Conservation (phyloP, 306 rosid genomes). For the Trifolium fragiferum region DNA sequence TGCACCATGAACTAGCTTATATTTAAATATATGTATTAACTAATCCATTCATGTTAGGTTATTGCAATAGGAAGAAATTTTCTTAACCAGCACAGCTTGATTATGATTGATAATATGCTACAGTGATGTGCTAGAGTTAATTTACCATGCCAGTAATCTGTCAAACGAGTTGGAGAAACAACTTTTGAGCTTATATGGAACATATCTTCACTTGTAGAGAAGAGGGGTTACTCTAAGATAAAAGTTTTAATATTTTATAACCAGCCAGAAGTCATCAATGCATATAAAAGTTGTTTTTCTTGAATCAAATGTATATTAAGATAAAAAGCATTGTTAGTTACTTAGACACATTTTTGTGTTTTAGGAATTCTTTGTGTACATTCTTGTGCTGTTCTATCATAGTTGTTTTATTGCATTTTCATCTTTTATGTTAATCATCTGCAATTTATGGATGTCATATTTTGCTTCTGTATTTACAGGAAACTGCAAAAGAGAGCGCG, state of each 20-base stretch:
- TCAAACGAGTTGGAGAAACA: conserved; percentile 23
- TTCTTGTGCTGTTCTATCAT: not conserved
- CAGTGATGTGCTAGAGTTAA: conserved; percentile 28
- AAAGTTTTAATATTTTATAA: conserved; percentile 25
- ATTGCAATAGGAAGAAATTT: conserved; percentile 10
- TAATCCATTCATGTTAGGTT: conserved; percentile 4
- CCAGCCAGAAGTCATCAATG: not conserved
- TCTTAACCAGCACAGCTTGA: conserved; percentile 3
- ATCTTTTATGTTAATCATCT: conserved; percentile 7
- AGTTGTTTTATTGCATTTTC: conserved; percentile 12
- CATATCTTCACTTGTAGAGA: conserved; percentile 4
- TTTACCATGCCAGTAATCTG: conserved; percentile 22
- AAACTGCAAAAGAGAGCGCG: conserved; percentile 49
- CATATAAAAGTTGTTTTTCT: conserved; percentile 5
- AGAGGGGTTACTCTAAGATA: conserved; percentile 7
- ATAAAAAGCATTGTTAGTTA: conserved; percentile 8
- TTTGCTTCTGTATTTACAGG: conserved; percentile 52
- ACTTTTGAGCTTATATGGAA: conserved; percentile 7
- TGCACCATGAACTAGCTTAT: conserved; percentile 6
- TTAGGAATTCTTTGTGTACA: not conserved
- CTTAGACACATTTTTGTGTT: not conserved
- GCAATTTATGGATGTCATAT: conserved; percentile 28
- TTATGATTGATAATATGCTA: conserved; percentile 11
- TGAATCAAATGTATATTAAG: conserved; percentile 6
- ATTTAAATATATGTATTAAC: conserved; percentile 16